phyloP scores from a whole-genome alignment of 805 yeast genomes.

The Candida adriatica region DNA sequence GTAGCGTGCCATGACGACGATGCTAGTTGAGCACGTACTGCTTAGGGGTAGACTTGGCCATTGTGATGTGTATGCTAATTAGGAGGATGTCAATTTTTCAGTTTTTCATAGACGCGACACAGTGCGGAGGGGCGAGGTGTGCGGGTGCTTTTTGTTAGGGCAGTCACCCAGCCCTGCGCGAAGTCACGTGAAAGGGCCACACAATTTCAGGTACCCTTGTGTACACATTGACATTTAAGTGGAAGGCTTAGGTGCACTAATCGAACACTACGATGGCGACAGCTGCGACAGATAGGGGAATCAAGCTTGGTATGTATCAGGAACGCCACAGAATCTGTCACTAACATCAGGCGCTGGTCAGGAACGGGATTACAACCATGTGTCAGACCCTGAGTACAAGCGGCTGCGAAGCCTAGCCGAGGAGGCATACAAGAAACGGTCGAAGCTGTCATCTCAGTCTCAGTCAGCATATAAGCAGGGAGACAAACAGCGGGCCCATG shows the following conservation, averaged over 20 bases:
- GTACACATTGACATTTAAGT: not conserved
- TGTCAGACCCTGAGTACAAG: slow-evolving; percentile 57
- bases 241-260: too few relatives aligned
- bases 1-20: not conserved
- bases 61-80: too few relatives aligned
- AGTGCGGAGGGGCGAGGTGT: slow-evolving; percentile 1
- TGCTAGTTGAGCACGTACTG: slow-evolving; percentile 22
- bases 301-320: slow-evolving; percentile 11
- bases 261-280: slow-evolving; percentile 3
- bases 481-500: slow-evolving; percentile 65
- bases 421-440: slow-evolving; percentile 50
- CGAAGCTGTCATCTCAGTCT: slow-evolving; percentile 54
- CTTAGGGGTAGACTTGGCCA: slow-evolving; percentile 26
- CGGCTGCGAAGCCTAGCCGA: slow-evolving; percentile 63
- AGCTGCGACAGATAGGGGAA: slow-evolving; percentile 10
- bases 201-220: too few relatives aligned
- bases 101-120: too few relatives aligned
- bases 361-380: slow-evolving; percentile 63
- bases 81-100: too few relatives aligned
- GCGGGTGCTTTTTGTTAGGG: slow-evolving; percentile 2
- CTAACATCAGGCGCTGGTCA: slow-evolving; percentile 8
- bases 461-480: slow-evolving; percentile 74
- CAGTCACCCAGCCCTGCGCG: too few relatives aligned
- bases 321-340: not conserved
- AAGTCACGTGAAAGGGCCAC: too few relatives aligned